Evolutionary conservation across 495 filamentous ascomycete species (phyloP), one percentile per base, ranked within the genome.

Genomic region (Xylaria intraflava): DNA sequence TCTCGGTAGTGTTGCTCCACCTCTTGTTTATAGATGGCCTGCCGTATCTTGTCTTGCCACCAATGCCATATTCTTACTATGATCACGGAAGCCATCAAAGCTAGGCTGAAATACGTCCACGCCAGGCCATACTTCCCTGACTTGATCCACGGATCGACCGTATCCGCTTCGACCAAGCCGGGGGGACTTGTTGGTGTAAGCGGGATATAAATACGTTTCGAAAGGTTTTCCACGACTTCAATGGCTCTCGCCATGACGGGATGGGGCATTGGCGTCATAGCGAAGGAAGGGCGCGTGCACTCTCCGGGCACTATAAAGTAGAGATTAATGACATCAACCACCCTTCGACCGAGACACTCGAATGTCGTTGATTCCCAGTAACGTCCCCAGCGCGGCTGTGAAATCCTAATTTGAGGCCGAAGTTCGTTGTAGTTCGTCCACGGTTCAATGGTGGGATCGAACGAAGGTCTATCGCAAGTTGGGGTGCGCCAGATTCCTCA

Each of bases 101-200:
- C 80, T 23, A 94, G 63, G 40, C 84, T 81, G 59, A 95, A 93
- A 65, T 91, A 95, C 3, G 89, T 86, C 83, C 88, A 93, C 30
- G 86, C 89, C 49, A 89, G 68, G n/a, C 76, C 88, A 69, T 95
- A 95, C 72, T 94, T 92, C 11, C 85, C 87, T n/a, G 88, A 82
- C 64, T 87, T 65, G 10, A 64, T 74, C 85, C 86, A 95, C 42
- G 89, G 85, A 70, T 95, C 90, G 65, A 84, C 71, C 14, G 83
- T 85, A 63, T 80, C 81, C 24, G 90, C 88, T 62, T 86, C 83
- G 14, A 86, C 73, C 33, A 91, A 76, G 3, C 80, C 85, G 2
- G 81, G 74, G 2, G 88, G 86, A 59, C 81, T 89, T 33, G 80
- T 84, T 48, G 82, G 76, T 51, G 77, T 84, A 60, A 85, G 73